These are phyloP conservation scores for Pisolithus albus DNA, from an alignment of 768 basidiomycete species.

Conservation along the genomic window DNA sequence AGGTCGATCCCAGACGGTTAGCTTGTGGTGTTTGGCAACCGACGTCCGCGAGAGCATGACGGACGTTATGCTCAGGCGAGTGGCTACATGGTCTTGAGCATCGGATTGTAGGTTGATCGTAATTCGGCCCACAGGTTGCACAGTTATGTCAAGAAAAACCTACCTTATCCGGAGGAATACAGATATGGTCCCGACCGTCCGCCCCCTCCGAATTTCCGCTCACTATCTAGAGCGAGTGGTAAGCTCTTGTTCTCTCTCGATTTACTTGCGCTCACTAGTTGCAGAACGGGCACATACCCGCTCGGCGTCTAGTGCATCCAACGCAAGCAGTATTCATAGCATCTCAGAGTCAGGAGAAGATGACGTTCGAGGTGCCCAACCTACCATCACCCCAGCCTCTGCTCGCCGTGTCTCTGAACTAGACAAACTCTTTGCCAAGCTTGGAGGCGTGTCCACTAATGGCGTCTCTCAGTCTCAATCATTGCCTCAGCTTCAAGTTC, in stretches of 20 bases:
- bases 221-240: constrained; percentile 25
- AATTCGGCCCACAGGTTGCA: constrained; percentile 41
- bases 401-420: constrained; percentile 29
- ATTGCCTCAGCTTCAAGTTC: constrained; percentile 12
- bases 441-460: constrained; percentile 12
- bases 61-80: constrained; percentile 64
- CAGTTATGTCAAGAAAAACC: constrained; percentile 56
- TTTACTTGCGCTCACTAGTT: constrained; percentile 4
- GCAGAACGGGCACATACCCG: constrained; percentile 22
- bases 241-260: not conserved
- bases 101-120: not conserved
- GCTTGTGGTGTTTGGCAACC: constrained; percentile 69
- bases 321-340: constrained; percentile 29
- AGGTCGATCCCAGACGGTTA: constrained; percentile 52
- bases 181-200: constrained; percentile 62
- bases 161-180: constrained; percentile 66
- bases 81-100: not conserved
- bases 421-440: constrained; percentile 40
- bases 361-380: constrained; percentile 6
- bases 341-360: constrained; percentile 29
- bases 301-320: constrained; percentile 28
- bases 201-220: constrained; percentile 49
- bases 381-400: constrained; percentile 10
- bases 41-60: constrained; percentile 66
- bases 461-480: constrained; percentile 8